Percentiles rank a stretch among this genome's conserved stretches.
Conservation (phyloP, 306 rosid genomes). For the Benincasa hispida region DNA sequence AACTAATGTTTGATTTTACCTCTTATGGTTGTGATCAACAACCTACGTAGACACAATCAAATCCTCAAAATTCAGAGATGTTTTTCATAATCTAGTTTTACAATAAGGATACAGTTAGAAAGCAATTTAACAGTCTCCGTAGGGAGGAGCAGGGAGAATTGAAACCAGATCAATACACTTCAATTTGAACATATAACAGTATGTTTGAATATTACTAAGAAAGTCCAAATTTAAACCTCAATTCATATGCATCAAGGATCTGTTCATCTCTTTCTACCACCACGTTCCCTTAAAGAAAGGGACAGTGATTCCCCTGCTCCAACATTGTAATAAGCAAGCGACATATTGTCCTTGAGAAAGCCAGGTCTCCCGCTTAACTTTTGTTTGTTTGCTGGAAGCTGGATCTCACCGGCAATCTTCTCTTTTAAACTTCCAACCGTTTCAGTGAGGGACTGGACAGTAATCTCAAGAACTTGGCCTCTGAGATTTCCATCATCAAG, state of each 20-base stretch:
- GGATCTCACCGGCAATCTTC: constrained; percentile 92
- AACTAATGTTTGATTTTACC: neutral
- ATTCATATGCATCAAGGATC: constrained; percentile 8
- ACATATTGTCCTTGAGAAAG: constrained; percentile 87
- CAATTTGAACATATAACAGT: neutral
- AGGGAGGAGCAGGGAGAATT: neutral
- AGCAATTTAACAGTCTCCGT: neutral
- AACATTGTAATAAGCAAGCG: constrained; percentile 82
- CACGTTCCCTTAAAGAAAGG: constrained; percentile 86
- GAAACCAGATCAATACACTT: neutral
- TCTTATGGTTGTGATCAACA: neutral
- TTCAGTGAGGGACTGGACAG: constrained; percentile 72
- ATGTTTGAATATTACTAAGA: constrained; percentile 13
- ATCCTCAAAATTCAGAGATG: neutral
- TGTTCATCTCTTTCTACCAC: constrained; percentile 89
- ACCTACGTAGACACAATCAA: neutral
- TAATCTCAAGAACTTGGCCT: constrained; percentile 71
- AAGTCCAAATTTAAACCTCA: constrained; percentile 44
- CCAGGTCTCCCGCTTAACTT: constrained; percentile 94
- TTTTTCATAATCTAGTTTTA: neutral
- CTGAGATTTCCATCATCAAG: constrained; percentile 89
- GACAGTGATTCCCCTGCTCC: constrained; percentile 64
- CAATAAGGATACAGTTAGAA: neutral
- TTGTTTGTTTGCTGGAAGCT: constrained; percentile 97
- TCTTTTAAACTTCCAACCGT: constrained; percentile 81